Evolutionary conservation across 176 grass and related monocot species (phyloP).

Genomic region (Eleusine indica): DNA sequence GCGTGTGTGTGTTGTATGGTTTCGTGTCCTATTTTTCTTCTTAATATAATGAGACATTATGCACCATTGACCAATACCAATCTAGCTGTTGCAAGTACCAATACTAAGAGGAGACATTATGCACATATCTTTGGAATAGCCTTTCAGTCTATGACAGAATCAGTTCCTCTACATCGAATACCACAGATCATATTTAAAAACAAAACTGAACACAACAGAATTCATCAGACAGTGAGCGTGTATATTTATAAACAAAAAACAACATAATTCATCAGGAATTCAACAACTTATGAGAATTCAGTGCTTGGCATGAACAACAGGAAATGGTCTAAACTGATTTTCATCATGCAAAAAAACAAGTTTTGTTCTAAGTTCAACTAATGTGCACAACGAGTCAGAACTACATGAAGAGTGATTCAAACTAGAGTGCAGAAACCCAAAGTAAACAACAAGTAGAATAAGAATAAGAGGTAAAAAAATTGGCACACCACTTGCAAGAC

Average conservation of each 20-base stretch:
- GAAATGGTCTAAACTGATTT: not conserved
- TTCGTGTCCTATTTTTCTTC: too few species aligned
- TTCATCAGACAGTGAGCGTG: not conserved
- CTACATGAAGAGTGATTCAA: slow-evolving; percentile 1
- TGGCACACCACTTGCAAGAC: slow-evolving; percentile 76
- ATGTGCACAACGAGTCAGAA: not conserved
- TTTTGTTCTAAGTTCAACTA: slow-evolving; percentile 11
- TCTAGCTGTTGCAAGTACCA: not conserved
- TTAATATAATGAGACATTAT: too few species aligned
- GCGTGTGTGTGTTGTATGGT: too few species aligned
- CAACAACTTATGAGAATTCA: not conserved
- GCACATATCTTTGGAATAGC: too few species aligned
- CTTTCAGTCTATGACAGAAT: not conserved
- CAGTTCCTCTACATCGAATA: not conserved
- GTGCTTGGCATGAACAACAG: not conserved
- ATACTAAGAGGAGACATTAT: too few species aligned
- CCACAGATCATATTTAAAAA: not conserved
- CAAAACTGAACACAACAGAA: not conserved
- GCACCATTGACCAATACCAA: not conserved
- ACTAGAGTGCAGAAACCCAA: slow-evolving; percentile 18
- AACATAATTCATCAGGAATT: slow-evolving; percentile 1
- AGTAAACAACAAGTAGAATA: not conserved
- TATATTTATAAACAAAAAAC: slow-evolving; percentile 22
- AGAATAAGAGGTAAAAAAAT: slow-evolving; percentile 12
- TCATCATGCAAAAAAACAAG: not conserved